Evolutionary conservation across 345 rosid species (phyloP).

Genomic region (Citrus australasica): DNA sequence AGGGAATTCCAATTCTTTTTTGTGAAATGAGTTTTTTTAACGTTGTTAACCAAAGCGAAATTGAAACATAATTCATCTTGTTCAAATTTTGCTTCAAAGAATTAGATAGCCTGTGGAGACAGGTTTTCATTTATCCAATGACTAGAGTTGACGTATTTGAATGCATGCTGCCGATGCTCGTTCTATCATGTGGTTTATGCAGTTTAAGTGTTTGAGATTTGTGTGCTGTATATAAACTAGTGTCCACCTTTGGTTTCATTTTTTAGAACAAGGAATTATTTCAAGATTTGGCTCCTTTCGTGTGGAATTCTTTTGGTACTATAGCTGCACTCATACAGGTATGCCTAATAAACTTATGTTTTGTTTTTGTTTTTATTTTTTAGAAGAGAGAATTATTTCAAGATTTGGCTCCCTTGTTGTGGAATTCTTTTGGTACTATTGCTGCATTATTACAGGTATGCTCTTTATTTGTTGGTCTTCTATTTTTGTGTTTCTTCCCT

Average conservation of each 20-base stretch:
- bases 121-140: neutral
- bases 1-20: neutral
- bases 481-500: neutral
- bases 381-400: slow-evolving; percentile 94
- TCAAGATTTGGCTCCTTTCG: slow-evolving; percentile 44
- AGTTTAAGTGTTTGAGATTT: slow-evolving; percentile 22
- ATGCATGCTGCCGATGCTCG: slow-evolving; percentile 9
- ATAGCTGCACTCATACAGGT: slow-evolving; percentile 48
- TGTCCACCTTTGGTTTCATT: slow-evolving; percentile 28
- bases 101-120: neutral
- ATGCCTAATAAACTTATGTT: slow-evolving; percentile 34
- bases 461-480: slow-evolving; percentile 27
- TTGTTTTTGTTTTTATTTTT: slow-evolving; percentile 31
- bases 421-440: slow-evolving; percentile 83
- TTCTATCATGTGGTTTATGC: slow-evolving; percentile 19
- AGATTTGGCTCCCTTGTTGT: slow-evolving; percentile 90
- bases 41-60: neutral
- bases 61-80: neutral
- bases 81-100: neutral
- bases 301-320: slow-evolving; percentile 53
- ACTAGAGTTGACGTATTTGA: neutral
- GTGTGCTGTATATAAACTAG: slow-evolving; percentile 29
- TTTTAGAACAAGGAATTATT: slow-evolving; percentile 45
- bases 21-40: neutral
- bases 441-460: slow-evolving; percentile 77